These are phyloP conservation scores for Phytophthora ramorum DNA, from an alignment of 352 stramenopile genomes.

Conservation along the genomic window DNA sequence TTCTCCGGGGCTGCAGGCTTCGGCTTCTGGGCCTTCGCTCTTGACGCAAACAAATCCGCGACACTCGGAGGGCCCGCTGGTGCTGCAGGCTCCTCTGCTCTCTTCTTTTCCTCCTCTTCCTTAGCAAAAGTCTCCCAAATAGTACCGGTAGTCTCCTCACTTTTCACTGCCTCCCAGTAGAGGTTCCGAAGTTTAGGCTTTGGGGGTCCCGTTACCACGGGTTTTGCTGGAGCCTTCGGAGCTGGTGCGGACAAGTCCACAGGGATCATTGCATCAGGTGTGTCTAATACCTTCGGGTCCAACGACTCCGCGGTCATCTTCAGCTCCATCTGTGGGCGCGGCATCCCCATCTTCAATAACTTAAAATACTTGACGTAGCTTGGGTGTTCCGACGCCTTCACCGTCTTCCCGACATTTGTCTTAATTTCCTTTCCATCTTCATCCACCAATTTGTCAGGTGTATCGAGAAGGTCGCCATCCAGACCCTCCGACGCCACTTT, in stretches of 20 bases:
- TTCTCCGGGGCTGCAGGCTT: conserved; percentile 35
- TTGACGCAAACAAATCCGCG: conserved; percentile 49
- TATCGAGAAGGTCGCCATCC: conserved; percentile 64
- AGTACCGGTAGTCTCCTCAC: conserved; percentile 59
- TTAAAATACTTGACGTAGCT: conserved; percentile 96
- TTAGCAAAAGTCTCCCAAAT: conserved; percentile 79
- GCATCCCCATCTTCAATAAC: conserved; percentile 96
- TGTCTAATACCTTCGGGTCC: conserved; percentile 91
- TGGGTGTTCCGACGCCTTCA: conserved; percentile 84
- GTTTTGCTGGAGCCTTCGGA: conserved; percentile 37
- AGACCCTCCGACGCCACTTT: conserved; percentile 80
- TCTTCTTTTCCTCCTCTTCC: conserved; percentile 39
- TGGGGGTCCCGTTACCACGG: conserved; percentile 48
- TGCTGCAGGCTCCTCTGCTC: conserved; percentile 7
- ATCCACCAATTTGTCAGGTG: conserved; percentile 65
- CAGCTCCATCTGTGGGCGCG: conserved; percentile 90
- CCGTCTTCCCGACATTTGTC: conserved; percentile 29
- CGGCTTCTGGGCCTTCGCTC: conserved; percentile 23
- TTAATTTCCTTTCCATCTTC: conserved; percentile 59
- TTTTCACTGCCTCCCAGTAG: conserved; percentile 85
- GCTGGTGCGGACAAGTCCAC: conserved; percentile 40
- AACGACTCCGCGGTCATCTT: conserved; percentile 93
- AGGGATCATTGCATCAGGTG: conserved; percentile 73
- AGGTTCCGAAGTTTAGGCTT: conserved; percentile 87
- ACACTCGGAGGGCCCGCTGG: conserved; percentile 35